A percentile compares a stretch with the other conserved stretches of the same genome.
phyloP scores from a whole-genome alignment of 1,284 basidiomycete species.

The Ceratorhiza oryzae-sativae region DNA sequence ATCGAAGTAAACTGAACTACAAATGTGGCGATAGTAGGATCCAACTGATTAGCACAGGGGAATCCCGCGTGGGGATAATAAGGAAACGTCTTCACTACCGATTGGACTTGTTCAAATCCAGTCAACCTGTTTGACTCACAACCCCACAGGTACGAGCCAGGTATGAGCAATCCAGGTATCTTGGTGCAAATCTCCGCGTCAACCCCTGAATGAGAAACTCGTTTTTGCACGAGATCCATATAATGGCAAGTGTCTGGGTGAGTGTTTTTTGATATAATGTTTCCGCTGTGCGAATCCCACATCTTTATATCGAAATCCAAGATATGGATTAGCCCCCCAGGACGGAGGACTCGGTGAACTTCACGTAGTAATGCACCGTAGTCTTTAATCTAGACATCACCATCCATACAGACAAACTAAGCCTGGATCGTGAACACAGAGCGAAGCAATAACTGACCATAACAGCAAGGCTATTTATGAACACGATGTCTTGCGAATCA shows the following conservation, averaged over 20 bases:
- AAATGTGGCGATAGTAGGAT: not conserved
- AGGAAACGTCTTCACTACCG: not conserved
- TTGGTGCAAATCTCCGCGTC: not conserved
- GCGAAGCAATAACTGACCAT: not conserved
- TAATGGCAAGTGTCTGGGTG: not conserved
- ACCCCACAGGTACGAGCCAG: not conserved
- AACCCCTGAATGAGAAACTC: not conserved
- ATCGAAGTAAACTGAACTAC: not conserved
- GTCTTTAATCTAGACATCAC: not conserved
- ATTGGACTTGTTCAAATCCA: not conserved
- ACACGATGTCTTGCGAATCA: slow-evolving; percentile 1
- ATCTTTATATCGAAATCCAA: not conserved
- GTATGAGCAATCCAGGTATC: not conserved
- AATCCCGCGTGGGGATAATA: not conserved
- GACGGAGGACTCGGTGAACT: slow-evolving; percentile 7
- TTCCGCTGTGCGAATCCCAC: not conserved
- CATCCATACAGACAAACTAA: not conserved
- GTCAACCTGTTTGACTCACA: not conserved
- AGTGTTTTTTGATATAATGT: not conserved
- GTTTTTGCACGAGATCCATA: not conserved
- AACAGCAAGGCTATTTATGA: not conserved
- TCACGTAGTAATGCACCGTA: not conserved
- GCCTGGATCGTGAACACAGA: too few relatives aligned
- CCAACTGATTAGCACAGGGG: not conserved
- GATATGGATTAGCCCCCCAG: not conserved